A percentile compares a stretch with the other conserved stretches of the same genome.
phyloP scores from a whole-genome alignment of 495 filamentous ascomycete genomes.

The Penicillium verhagenii region DNA sequence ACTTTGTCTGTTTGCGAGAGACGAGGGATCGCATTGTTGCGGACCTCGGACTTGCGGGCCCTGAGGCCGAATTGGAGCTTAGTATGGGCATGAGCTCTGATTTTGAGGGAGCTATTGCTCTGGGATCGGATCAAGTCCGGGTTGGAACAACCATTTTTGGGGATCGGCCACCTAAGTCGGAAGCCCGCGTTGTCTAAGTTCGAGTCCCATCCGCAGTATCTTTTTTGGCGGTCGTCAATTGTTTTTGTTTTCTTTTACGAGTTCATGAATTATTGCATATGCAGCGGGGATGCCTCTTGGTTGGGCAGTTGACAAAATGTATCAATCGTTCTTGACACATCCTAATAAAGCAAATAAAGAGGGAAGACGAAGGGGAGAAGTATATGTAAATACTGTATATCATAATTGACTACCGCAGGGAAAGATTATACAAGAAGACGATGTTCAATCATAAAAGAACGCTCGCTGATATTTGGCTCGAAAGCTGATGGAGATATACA shows the following conservation, averaged over 20 bases:
- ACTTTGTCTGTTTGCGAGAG: conserved; percentile 69
- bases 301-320: not conserved
- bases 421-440: conserved; percentile 21
- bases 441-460: conserved; percentile 7
- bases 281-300: not conserved
- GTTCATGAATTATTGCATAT: conserved; percentile 17
- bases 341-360: not conserved
- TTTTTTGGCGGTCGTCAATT: no score
- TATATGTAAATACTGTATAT: conserved; percentile 15
- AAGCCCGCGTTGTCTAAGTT: conserved; percentile 51
- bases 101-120: conserved; percentile 81
- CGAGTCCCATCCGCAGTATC: no score
- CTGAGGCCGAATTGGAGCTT: conserved; percentile 53
- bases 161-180: conserved; percentile 66
- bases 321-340: not conserved
- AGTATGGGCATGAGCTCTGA: conserved; percentile 92
- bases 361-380: not conserved
- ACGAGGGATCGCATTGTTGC: conserved; percentile 62
- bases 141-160: conserved; percentile 95
- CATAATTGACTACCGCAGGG: conserved; percentile 4
- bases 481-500: conserved; percentile 25
- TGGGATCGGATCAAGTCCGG: conserved; percentile 91
- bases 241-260: not conserved
- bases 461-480: conserved; percentile 23
- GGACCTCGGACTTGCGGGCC: conserved; percentile 45